Evolutionary conservation across 2,329 filamentous ascomycete species (phyloP).

Genomic region (Penicillium corylophilum): DNA sequence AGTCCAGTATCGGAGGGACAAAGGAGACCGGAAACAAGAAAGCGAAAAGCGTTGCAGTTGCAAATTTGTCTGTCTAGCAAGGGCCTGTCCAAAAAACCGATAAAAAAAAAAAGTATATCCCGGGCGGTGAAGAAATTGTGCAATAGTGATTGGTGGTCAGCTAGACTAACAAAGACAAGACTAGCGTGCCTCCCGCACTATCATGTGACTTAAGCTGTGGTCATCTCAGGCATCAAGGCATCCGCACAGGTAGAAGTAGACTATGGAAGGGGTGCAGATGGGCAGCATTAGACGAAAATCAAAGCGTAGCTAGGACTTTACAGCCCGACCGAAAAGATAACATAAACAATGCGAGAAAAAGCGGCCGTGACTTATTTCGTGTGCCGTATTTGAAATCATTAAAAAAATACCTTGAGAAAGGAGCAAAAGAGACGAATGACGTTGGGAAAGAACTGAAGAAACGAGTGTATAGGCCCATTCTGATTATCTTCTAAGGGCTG

Average conservation of each 20-base stretch:
- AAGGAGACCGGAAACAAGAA: slow-evolving; percentile 1
- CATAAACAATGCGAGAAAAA: too few species aligned
- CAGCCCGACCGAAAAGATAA: too few species aligned
- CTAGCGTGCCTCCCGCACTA: slow-evolving; percentile 3
- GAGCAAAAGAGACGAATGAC: too few species aligned
- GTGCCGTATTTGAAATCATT: too few species aligned
- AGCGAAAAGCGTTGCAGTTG: neutral
- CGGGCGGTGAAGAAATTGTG: slow-evolving; percentile 24
- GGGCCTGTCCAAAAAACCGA: slow-evolving; percentile 19
- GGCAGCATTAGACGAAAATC: neutral
- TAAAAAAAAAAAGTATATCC: slow-evolving; percentile 18
- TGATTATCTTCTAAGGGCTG: too few species aligned
- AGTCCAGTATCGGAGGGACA: neutral
- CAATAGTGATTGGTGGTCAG: slow-evolving; percentile 22
- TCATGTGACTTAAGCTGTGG: neutral
- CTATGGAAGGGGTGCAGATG: neutral
- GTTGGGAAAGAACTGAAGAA: too few species aligned
- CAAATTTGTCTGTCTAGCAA: slow-evolving; percentile 6
- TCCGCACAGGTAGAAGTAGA: neutral
- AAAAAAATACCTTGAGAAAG: too few species aligned
- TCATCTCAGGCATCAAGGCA: slow-evolving; percentile 1
- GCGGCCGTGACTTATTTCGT: too few species aligned
- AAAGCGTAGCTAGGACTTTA: neutral
- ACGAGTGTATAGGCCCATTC: too few species aligned
- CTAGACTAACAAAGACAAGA: neutral